Base-by-base conservation (phyloP, 768 basidiomycete species). In the Nidularia sp. region DNA sequence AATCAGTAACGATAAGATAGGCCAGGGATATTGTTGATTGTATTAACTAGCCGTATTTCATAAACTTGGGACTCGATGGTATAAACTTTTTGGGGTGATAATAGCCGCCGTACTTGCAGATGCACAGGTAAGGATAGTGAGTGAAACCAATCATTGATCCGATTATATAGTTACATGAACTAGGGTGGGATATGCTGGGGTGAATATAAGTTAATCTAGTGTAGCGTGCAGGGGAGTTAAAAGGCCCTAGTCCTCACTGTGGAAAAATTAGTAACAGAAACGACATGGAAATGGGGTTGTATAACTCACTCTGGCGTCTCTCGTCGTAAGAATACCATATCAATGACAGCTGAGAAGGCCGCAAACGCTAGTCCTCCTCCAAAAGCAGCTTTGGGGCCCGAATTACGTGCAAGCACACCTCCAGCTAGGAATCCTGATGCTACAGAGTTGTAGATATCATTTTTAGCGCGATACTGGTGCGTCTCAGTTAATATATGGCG, bases 361-460 rank as follows among this genome's bases (percentile, higher is more conserved):
- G 92, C 93, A 63, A 98, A 98, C 0, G 89, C 93, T 6, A 93
- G 55, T 15, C 91, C 96, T 60, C 96, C 96, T 45, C 88, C 85
- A n/a, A 94, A 57, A 13, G 83, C 90, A 12, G 88, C 93, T 67
- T 81, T 89, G 5, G 93, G 90, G 1, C 96, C 94, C 0, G 92
- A 84, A 62, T 90, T 84, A 36, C 91, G 80, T 7, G 94, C 95
- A 3, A 98, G 81, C 15, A 97, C 74, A 35, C 88, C 93, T 31
- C 96, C 96, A 2, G 93, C 83, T 3, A 94, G 65, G 65, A 96
- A 93, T 1, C 96, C 96, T 5, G 90, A 87, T 9, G 85, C 80
- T 13, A 93, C 81, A 7, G 93, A 88, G 65, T 98, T 98, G 51
- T 84, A 86, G 59, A 98, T 90, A 66, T 98, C 96, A 62, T 97